phyloP scores from a whole-genome alignment of 495 filamentous ascomycete species.

The Bacidia gigantensis region DNA sequence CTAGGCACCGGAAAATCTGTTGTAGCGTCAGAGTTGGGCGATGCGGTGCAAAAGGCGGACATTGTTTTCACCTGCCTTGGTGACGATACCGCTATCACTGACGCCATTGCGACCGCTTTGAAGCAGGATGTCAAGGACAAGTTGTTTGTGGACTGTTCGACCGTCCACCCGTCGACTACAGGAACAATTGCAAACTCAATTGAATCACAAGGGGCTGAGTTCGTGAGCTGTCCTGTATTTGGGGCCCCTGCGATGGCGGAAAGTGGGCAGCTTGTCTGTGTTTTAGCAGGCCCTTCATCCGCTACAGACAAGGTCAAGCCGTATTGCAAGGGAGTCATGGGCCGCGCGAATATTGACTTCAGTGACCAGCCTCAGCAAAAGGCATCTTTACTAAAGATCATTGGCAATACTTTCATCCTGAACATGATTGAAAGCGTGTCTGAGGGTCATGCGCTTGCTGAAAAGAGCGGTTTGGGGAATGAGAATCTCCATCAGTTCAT shows the following conservation, averaged over 20 bases:
- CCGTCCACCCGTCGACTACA: conserved; percentile 74
- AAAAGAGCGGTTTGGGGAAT: conserved; percentile 63
- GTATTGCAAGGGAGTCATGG: conserved; percentile 68
- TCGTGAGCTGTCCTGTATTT: conserved; percentile 56
- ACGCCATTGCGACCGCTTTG: conserved; percentile 30
- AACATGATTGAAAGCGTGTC: conserved; percentile 68
- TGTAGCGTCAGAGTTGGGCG: conserved; percentile 46
- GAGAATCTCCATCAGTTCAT: conserved; percentile 56
- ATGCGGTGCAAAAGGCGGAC: conserved; percentile 53
- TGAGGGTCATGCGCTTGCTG: conserved; percentile 63
- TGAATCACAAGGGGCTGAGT: conserved; percentile 45
- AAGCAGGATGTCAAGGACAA: conserved; percentile 44
- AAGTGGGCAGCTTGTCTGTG: conserved; percentile 57
- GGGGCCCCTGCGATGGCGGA: conserved; percentile 28
- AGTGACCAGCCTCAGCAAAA: conserved; percentile 43
- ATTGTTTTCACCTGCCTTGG: conserved; percentile 76
- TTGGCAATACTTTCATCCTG: conserved; percentile 79
- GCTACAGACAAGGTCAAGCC: conserved; percentile 52
- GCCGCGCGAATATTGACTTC: conserved; percentile 57
- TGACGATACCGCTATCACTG: conserved; percentile 58
- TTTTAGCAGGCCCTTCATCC: conserved; percentile 53
- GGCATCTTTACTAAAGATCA: conserved; percentile 57
- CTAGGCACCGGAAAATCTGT: conserved; percentile 44
- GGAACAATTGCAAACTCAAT: conserved; percentile 43
- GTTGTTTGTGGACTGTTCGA: conserved; percentile 75